phyloP scores from a whole-genome alignment of 257 asterid species.

The Dorcoceras hygrometricum region DNA sequence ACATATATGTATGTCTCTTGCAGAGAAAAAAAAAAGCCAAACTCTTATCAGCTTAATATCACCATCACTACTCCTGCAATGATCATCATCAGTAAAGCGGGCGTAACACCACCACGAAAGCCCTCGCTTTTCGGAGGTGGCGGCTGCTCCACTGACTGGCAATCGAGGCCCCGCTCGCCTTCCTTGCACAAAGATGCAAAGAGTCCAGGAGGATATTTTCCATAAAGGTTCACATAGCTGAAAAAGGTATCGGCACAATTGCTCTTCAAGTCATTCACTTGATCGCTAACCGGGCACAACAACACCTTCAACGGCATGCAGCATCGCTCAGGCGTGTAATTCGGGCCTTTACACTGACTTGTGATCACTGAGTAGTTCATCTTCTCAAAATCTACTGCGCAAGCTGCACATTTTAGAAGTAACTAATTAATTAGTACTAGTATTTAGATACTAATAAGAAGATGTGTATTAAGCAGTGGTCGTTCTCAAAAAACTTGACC shows the following conservation, averaged over 20 bases:
- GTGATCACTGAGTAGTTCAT: constrained; percentile 79
- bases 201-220: constrained; percentile 82
- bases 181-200: constrained; percentile 68
- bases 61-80: constrained; percentile 22
- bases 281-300: constrained; percentile 50
- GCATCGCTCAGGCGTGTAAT: constrained; percentile 51
- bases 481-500: no score
- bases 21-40: no score
- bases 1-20: no score
- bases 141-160: constrained; percentile 25
- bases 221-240: constrained; percentile 70
- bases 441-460: no score
- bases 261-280: constrained; percentile 48
- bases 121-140: constrained; percentile 24
- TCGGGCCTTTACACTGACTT: constrained; percentile 90
- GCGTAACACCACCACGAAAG: background rate
- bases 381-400: constrained; percentile 58
- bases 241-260: constrained; percentile 61
- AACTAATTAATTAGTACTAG: no score
- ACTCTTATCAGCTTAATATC: constrained; percentile 17
- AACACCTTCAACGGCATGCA: constrained; percentile 59
- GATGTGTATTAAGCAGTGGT: no score
- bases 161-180: constrained; percentile 53
- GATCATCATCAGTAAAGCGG: constrained; percentile 15
- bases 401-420: constrained; percentile 38